phyloP scores from a whole-genome alignment of 345 rosid genomes.

The Linum usitatissimum region DNA sequence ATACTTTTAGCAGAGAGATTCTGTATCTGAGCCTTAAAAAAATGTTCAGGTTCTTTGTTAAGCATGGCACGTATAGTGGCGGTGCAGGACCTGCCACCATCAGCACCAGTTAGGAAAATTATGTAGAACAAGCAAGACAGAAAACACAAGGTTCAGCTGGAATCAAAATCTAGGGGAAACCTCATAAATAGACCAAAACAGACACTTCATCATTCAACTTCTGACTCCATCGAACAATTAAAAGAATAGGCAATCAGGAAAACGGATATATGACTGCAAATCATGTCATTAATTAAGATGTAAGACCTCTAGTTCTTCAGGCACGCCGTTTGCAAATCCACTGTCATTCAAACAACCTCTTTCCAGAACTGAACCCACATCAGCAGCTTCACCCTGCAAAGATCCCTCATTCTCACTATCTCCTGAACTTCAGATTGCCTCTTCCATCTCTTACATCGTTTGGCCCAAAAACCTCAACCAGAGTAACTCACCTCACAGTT shows the following conservation, averaged over 20 bases:
- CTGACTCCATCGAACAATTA: constrained; percentile 7
- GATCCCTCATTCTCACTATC: constrained; percentile 32
- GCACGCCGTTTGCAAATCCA: constrained; percentile 29
- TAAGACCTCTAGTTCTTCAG: constrained; percentile 48
- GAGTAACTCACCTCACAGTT: constrained; percentile 41
- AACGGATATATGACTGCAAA: constrained; percentile 1
- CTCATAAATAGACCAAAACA: not conserved
- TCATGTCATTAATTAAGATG: constrained; percentile 15
- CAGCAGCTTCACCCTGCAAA: constrained; percentile 44
- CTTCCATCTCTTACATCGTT: constrained; percentile 24
- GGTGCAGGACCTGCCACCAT: constrained; percentile 72
- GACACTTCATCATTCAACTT: constrained; percentile 1
- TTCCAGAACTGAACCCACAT: constrained; percentile 27
- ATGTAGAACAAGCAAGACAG: constrained; percentile 14
- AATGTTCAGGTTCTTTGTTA: constrained; percentile 26
- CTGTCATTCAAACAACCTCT: constrained; percentile 27
- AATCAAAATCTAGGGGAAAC: constrained; percentile 8
- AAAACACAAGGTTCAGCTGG: constrained; percentile 6
- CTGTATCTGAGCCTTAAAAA: constrained; percentile 23
- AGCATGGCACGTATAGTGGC: constrained; percentile 45
- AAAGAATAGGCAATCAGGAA: not conserved
- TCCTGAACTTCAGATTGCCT: constrained; percentile 21
- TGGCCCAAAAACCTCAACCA: constrained; percentile 31
- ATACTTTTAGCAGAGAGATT: constrained; percentile 10
- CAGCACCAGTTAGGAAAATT: constrained; percentile 43